These are phyloP conservation scores for Durotheca rogersii DNA, from an alignment of 495 filamentous ascomycete genomes.

Conservation along the genomic window DNA sequence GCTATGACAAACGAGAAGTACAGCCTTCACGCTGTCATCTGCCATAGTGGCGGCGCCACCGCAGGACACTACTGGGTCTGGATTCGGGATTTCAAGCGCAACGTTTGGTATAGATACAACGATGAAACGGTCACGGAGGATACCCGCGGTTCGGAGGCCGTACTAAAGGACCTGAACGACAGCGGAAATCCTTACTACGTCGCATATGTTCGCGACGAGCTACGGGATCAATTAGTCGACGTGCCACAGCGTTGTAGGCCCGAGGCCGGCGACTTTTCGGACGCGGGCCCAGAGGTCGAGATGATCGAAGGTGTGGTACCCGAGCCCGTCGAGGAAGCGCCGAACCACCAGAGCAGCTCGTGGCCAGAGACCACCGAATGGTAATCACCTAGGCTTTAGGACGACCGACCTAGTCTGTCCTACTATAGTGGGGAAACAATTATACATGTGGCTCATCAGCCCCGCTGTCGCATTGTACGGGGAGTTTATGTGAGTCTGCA, in stretches of 20 bases:
- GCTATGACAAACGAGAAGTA: constrained; percentile 64
- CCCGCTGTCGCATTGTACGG: constrained; percentile 5
- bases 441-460: not conserved
- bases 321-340: not conserved
- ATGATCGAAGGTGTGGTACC: constrained; percentile 21
- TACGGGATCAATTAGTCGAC: constrained; percentile 62
- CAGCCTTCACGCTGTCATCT: constrained; percentile 87
- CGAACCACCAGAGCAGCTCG: not conserved
- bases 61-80: constrained; percentile 97
- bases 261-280: not conserved
- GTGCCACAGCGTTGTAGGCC: constrained; percentile 36
- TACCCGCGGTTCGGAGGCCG: constrained; percentile 49
- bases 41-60: constrained; percentile 66
- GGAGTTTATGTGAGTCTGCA: constrained; percentile 17
- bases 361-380: not conserved
- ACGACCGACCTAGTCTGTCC: not conserved
- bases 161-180: constrained; percentile 64
- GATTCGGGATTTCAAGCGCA: constrained; percentile 80
- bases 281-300: constrained; percentile 12
- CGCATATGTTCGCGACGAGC: constrained; percentile 71
- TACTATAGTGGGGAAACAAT: not conserved
- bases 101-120: constrained; percentile 92
- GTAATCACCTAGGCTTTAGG: not conserved
- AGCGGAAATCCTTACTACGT: constrained; percentile 83
- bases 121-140: constrained; percentile 74